These are phyloP conservation scores for Podaxis pistillaris DNA, from an alignment of 768 basidiomycete species.

Conservation along the genomic window DNA sequence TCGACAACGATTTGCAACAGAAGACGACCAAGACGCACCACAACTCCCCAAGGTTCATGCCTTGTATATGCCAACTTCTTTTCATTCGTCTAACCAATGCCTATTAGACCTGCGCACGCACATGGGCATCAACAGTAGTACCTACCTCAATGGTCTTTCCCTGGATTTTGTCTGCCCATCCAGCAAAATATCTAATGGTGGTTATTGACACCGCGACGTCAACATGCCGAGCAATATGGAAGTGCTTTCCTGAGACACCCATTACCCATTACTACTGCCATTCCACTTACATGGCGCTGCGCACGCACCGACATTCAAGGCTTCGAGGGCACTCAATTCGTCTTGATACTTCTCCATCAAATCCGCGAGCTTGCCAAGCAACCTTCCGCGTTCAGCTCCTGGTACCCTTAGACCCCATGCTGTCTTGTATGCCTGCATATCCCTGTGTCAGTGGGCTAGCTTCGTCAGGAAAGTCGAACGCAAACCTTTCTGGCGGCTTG, in stretches of 20 bases:
- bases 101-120: background rate
- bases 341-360: conserved; percentile 62
- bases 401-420: conserved; percentile 66
- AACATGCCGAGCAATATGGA: conserved; percentile 38
- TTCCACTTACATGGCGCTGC: background rate
- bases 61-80: conserved; percentile 64
- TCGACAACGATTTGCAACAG: background rate
- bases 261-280: background rate
- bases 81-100: conserved; percentile 40
- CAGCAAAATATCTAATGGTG: conserved; percentile 76
- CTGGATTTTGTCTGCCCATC: conserved; percentile 85
- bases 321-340: conserved; percentile 70
- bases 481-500: conserved; percentile 56
- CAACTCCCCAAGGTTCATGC: conserved; percentile 63
- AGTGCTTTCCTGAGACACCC: conserved; percentile 48
- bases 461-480: background rate
- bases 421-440: conserved; percentile 42
- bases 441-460: background rate
- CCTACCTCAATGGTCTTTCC: conserved; percentile 70
- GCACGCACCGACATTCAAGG: conserved; percentile 59
- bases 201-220: conserved; percentile 51
- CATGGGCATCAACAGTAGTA: background rate
- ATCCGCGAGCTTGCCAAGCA: conserved; percentile 63
- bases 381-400: conserved; percentile 48
- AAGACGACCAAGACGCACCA: conserved; percentile 21